phyloP scores from a whole-genome alignment of 2,329 filamentous ascomycete species.

The Sarocladiaceae sp. region DNA sequence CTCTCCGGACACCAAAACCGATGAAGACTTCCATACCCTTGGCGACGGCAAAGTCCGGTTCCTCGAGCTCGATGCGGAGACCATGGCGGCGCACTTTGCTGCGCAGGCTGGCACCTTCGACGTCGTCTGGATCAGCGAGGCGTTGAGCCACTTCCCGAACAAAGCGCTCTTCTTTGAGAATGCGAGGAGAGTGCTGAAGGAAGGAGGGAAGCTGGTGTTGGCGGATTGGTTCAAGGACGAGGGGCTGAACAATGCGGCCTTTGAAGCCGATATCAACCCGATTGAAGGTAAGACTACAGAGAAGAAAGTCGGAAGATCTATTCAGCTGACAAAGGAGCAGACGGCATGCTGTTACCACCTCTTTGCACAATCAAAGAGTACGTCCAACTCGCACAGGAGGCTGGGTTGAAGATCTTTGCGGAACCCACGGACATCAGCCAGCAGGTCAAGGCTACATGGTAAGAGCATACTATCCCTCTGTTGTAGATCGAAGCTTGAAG shows the following conservation, averaged over 20 bases:
- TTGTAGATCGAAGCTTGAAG: too few species aligned
- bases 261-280: slow-evolving; percentile 47
- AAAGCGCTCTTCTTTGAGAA: slow-evolving; percentile 54
- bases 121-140: slow-evolving; percentile 56
- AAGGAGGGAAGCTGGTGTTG: slow-evolving; percentile 46
- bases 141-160: slow-evolving; percentile 53
- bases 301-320: too few species aligned
- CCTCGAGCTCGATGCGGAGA: slow-evolving; percentile 55
- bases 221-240: slow-evolving; percentile 58
- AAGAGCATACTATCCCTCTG: too few species aligned
- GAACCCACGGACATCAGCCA: slow-evolving; percentile 50
- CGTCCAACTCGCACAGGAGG: slow-evolving; percentile 39
- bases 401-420: slow-evolving; percentile 38
- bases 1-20: slow-evolving; percentile 13
- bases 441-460: slow-evolving; percentile 56
- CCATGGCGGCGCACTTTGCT: slow-evolving; percentile 47
- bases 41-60: slow-evolving; percentile 44
- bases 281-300: slow-evolving; percentile 42
- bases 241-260: slow-evolving; percentile 34
- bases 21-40: slow-evolving; percentile 30
- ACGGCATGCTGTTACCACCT: slow-evolving; percentile 55
- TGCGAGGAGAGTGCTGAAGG: slow-evolving; percentile 38
- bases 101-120: slow-evolving; percentile 38
- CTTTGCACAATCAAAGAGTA: slow-evolving; percentile 49
- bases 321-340: too few species aligned